Evolutionary conservation across 2,329 filamentous ascomycete genomes (phyloP), one percentile per base, ranked within the genome.

Genomic region (Fusarium vanettenii): DNA sequence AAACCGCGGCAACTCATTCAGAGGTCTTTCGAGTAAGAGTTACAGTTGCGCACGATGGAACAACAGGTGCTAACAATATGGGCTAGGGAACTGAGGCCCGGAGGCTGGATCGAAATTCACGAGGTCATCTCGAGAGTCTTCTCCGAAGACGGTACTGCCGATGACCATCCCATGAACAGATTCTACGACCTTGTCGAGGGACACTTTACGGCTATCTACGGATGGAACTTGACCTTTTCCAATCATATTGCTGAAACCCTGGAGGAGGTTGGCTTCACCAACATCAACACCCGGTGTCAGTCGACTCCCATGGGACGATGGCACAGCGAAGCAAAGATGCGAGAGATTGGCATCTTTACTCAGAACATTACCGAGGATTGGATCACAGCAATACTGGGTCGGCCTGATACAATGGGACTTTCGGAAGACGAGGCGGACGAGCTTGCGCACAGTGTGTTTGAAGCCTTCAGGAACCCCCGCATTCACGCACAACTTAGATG

Each of bases 1-100:
- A 82, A 90, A 75, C 90, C 89, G 80, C 82, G 82, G 5, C 81
- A 81, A 25, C 80, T 92, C 56, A 79, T 91, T 55, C 72, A 82
- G 39, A 85, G 89, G 73, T 84, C 86, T 14, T 89, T 86, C 69
- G 80, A 82, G 83, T 85, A 80, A 66, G 75, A 41, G 60, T 60
- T 27, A 18, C 62, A 16, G 9, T 18, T 37, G 5, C 20, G 6
- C 29, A 22, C 14, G 14, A 22, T 27, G 11, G 20, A 48, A 55
- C 45, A 41, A 25, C 27, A 61, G 56, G 22, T 55, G 31, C 72
- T 78, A 39, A 79, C 65, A 39, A 20, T 22, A 31, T 16, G 25
- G 25, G 29, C 6, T 43, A 85, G 83, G 20, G 79, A 82, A 18
- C 65, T 84, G 18, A 81, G 79, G 60, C 81, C 82, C 14, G 83